Evolutionary conservation across 495 filamentous ascomycete genomes (phyloP).

Genomic region (Hyaloscypha bicolor): DNA sequence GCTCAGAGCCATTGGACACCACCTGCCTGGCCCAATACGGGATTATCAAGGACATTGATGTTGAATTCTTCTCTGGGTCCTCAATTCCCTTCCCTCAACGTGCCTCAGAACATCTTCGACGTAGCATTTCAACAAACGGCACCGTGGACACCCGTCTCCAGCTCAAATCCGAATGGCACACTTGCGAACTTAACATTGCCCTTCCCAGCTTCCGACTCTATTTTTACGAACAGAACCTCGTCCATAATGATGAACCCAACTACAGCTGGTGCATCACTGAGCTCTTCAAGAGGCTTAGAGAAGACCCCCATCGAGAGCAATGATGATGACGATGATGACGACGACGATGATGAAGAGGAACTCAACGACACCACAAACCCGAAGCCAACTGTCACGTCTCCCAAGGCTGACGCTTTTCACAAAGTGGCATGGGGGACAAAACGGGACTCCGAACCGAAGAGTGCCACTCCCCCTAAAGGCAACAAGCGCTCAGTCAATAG

Average conservation of each 20-base stretch:
- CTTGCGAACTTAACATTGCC: background rate
- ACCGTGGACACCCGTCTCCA: background rate
- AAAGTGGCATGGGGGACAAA: background rate
- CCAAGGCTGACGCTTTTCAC: background rate
- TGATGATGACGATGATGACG: background rate
- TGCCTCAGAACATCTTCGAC: background rate
- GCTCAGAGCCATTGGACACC: background rate
- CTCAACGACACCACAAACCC: background rate
- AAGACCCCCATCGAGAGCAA: background rate
- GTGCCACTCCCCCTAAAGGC: background rate
- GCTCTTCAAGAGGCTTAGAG: background rate
- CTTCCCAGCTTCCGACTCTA: background rate
- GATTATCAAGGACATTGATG: background rate
- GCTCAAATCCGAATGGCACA: background rate
- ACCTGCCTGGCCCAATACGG: background rate
- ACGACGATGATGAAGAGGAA: background rate
- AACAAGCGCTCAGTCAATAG: background rate
- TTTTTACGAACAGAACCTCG: background rate
- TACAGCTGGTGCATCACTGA: background rate
- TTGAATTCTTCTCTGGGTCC: background rate
- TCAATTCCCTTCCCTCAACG: background rate
- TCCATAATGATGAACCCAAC: background rate
- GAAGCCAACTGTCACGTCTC: background rate
- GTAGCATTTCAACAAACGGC: background rate
- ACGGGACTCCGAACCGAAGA: background rate